Evolutionary conservation across 768 basidiomycete species (phyloP).

Genomic region (Lactarius deliciosus): DNA sequence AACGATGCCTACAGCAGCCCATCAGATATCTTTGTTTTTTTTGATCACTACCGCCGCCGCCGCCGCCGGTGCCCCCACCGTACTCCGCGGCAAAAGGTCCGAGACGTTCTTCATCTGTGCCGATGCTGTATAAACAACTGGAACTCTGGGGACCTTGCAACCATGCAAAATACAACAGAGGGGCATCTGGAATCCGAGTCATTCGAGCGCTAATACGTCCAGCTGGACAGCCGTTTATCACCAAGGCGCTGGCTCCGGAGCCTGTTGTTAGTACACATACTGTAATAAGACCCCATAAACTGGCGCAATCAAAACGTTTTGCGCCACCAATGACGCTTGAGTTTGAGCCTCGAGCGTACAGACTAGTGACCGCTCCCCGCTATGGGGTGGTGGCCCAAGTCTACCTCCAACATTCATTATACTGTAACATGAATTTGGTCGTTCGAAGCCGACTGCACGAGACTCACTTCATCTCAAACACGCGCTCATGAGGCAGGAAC

Average conservation of each 20-base stretch:
- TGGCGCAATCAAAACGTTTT: conserved; percentile 9
- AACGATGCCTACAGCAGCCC: conserved; percentile 1
- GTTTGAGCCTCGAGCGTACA: not conserved
- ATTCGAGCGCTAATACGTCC: not conserved
- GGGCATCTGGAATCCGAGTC: not conserved
- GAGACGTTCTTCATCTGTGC: not conserved
- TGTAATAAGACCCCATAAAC: not conserved
- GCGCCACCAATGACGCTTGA: not conserved
- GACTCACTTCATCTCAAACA: conserved; percentile 15
- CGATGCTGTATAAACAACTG: not conserved
- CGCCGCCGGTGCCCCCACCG: conserved; percentile 17
- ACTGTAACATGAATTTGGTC: not conserved
- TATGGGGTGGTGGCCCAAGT: too few species aligned
- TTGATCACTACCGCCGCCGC: conserved; percentile 17
- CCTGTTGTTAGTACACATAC: not conserved
- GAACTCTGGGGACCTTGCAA: not conserved
- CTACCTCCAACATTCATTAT: not conserved
- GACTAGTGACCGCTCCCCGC: too few species aligned
- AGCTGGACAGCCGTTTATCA: not conserved
- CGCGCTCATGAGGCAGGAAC: conserved; percentile 7
- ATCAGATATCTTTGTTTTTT: conserved; percentile 7
- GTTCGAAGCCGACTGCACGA: not conserved
- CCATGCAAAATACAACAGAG: not conserved
- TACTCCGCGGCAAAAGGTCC: conserved; percentile 22
- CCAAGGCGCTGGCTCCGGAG: not conserved